A percentile compares a stretch with the other conserved stretches of the same genome.
Conservation (phyloP, 2,329 filamentous ascomycete genomes). For the Gaeumannomyces tritici region DNA sequence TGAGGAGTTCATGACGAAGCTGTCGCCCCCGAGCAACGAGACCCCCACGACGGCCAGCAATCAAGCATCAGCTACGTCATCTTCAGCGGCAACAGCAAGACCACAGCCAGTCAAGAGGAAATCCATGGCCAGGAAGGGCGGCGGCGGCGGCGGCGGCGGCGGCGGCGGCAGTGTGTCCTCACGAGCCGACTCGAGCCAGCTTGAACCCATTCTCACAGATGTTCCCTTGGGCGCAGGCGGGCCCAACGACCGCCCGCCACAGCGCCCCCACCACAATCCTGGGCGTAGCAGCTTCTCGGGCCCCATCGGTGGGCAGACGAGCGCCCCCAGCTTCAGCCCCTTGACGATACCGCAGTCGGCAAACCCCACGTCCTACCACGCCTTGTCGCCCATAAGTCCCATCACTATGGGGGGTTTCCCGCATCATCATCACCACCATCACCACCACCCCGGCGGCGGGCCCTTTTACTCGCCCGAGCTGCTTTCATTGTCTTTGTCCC, state of each 20-base stretch:
- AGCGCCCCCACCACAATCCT: constrained; percentile 26
- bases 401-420: constrained; percentile 29
- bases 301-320: constrained; percentile 29
- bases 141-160: constrained; percentile 9
- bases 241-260: constrained; percentile 15
- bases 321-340: constrained; percentile 30
- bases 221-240: constrained; percentile 12
- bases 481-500: constrained; percentile 40
- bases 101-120: constrained; percentile 23
- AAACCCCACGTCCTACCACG: constrained; percentile 28
- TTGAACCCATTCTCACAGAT: constrained; percentile 29
- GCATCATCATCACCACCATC: constrained; percentile 18
- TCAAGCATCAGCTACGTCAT: constrained; percentile 11
- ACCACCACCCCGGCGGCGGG: constrained; percentile 21
- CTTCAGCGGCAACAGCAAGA: constrained; percentile 7
- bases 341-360: constrained; percentile 28
- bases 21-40: constrained; percentile 52
- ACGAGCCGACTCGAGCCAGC: constrained; percentile 21
- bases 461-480: constrained; percentile 42
- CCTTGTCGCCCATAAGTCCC: constrained; percentile 43
- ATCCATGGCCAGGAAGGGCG: constrained; percentile 24
- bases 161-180: constrained; percentile 18
- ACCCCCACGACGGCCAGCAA: constrained; percentile 11
- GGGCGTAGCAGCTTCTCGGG: constrained; percentile 28
- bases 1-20: constrained; percentile 82